Evolutionary conservation across 306 rosid species (phyloP), one percentile per base, ranked within the genome.

Genomic region (Ochetophila trinervis): DNA sequence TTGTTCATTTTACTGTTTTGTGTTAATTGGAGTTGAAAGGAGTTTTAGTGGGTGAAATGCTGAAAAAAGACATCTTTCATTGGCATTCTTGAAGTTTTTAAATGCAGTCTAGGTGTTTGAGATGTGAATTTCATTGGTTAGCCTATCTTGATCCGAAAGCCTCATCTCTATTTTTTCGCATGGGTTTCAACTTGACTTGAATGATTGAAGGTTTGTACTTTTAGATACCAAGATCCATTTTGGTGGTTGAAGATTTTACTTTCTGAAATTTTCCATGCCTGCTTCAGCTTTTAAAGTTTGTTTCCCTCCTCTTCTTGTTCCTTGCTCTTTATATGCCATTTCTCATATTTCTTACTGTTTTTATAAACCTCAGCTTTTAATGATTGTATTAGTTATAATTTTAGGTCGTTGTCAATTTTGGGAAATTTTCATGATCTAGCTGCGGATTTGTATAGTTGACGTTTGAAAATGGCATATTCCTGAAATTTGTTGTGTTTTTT

Each of bases 41-140:
- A 55, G 0, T 11, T 4, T 53, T 20, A 11, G 16, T 16, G 6
- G n/a, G 5, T 58, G 48, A 5, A 47, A 23, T 65, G 71, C 3
- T 24, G 62, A 24, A 23, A 65, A 6, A 48, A 4, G 24, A 0
- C 2, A 3, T 19, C 2, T 16, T 68, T 5, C 2, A 20, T 34
- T 2, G 30, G 22, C 36, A 18, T 48, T 57, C 12, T 20, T 23
- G 12, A 16, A 44, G 57, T 27, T 16, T n/a, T 57, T 5, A 48
- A 24, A 22, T 60, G 48, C 61, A 27, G 23, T 74, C 34, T 34
- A 6, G 44, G 58, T 67, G 40, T 62, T 37, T 57, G 62, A 49
- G 50, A 68, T 68, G 7, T 62, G n/a, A n/a, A 57, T 67, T 34
- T 52, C 34, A 44, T 21, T 74, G 47, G 40, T 9, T 36, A 50